Percentiles rank a stretch among this genome's conserved stretches.
phyloP scores from a whole-genome alignment of 768 basidiomycete species.

The Lanmaoa rubissima region DNA sequence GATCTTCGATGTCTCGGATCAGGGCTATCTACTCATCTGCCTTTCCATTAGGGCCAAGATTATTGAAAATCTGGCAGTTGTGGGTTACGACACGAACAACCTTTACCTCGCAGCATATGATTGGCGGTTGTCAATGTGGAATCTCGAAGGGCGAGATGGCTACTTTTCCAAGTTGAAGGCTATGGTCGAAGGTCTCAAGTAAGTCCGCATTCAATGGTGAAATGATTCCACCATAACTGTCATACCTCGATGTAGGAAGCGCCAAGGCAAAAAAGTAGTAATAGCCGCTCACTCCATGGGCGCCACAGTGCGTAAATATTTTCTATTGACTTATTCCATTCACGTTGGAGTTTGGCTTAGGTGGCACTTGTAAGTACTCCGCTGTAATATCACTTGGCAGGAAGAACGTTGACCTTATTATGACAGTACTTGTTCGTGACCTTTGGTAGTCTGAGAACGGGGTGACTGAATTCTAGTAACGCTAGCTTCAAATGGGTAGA shows the following conservation, averaged over 20 bases:
- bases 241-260: constrained; percentile 40
- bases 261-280: constrained; percentile 76
- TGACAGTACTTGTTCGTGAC: constrained; percentile 79
- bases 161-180: constrained; percentile 84
- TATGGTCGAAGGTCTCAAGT: constrained; percentile 80
- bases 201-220: constrained; percentile 18
- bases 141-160: constrained; percentile 88
- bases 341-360: constrained; percentile 43
- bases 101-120: constrained; percentile 84
- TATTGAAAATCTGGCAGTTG: constrained; percentile 89
- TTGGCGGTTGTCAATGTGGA: constrained; percentile 86
- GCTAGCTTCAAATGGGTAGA: constrained; percentile 95
- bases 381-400: background rate
- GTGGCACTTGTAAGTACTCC: constrained; percentile 43
- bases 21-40: background rate
- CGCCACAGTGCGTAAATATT: constrained; percentile 51
- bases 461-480: constrained; percentile 5
- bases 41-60: constrained; percentile 69
- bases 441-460: background rate
- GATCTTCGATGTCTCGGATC: constrained; percentile 1
- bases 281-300: constrained; percentile 89
- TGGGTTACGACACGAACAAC: constrained; percentile 92
- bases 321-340: background rate
- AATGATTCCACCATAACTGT: background rate
- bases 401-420: constrained; percentile 3